Evolutionary conservation across 108 stramenopile species (phyloP).

Genomic region (Skeletonema costatum): DNA sequence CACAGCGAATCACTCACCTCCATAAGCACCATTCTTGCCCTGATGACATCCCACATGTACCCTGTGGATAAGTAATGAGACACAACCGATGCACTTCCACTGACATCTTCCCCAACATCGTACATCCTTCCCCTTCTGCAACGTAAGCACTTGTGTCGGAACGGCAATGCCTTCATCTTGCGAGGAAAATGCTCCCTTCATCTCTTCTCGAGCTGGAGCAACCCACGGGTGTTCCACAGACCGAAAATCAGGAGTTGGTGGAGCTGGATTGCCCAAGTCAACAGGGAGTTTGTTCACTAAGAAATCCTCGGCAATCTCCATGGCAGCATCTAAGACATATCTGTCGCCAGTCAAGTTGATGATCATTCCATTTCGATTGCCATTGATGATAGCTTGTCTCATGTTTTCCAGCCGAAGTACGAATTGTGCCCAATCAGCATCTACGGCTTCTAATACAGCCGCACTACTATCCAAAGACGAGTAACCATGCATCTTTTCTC

Average conservation of each 20-base stretch:
- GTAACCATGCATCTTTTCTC: slow-evolving; percentile 83
- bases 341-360: slow-evolving; percentile 87
- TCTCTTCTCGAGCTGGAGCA: slow-evolving; percentile 50
- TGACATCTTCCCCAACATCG: slow-evolving; percentile 64
- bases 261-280: slow-evolving; percentile 36
- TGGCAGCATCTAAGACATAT: slow-evolving; percentile 49
- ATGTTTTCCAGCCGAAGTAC: slow-evolving; percentile 47
- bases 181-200: slow-evolving; percentile 40
- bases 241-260: slow-evolving; percentile 57
- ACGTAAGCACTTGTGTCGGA: slow-evolving; percentile 88
- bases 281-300: slow-evolving; percentile 47
- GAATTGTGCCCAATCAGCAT: slow-evolving; percentile 75
- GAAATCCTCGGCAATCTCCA: slow-evolving; percentile 54
- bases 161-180: slow-evolving; percentile 76
- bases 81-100: slow-evolving; percentile 68
- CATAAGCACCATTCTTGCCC: slow-evolving; percentile 90
- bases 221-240: slow-evolving; percentile 70
- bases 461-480: slow-evolving; percentile 60
- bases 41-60: slow-evolving; percentile 84
- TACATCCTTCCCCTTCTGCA: slow-evolving; percentile 86
- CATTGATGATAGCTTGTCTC: slow-evolving; percentile 51
- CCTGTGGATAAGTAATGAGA: slow-evolving; percentile 74
- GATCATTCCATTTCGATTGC: slow-evolving; percentile 69
- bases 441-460: slow-evolving; percentile 58
- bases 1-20: slow-evolving; percentile 3